Conservation (phyloP, 2,329 filamentous ascomycete genomes). For the Aspergillus pseudotamarii region DNA sequence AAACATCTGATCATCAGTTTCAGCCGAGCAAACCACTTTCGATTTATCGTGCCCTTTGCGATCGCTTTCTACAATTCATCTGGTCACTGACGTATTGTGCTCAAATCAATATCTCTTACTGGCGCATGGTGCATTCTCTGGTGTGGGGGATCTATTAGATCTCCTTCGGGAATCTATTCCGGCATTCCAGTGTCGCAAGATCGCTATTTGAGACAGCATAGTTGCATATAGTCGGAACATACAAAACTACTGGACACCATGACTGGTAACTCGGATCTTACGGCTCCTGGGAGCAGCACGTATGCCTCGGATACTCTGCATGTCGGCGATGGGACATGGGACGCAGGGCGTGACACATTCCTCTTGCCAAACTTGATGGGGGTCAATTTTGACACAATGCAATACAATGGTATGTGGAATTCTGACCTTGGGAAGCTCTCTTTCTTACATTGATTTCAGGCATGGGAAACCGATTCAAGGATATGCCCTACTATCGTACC, state of each 20-base stretch:
- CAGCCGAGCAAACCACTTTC: neutral
- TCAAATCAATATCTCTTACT: constrained; percentile 18
- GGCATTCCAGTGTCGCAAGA: constrained; percentile 42
- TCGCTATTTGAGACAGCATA: constrained; percentile 14
- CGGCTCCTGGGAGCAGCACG: constrained; percentile 62
- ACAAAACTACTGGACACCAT: constrained; percentile 24
- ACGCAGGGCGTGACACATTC: constrained; percentile 63
- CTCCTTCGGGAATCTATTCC: constrained; percentile 39
- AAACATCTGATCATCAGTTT: neutral
- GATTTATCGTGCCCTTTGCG: neutral
- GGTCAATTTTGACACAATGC: constrained; percentile 67
- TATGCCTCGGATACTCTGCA: constrained; percentile 64
- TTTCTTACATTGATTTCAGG: constrained; percentile 44
- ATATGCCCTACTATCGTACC: constrained; percentile 60
- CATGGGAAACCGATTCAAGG: constrained; percentile 68
- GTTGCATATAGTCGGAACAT: constrained; percentile 9
- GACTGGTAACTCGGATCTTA: constrained; percentile 45
- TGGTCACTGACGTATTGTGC: neutral
- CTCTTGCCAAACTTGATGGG: constrained; percentile 66
- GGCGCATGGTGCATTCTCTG: constrained; percentile 48
- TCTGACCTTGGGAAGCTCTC: neutral
- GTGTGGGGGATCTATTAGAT: constrained; percentile 49
- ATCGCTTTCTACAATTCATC: neutral
- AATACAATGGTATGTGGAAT: constrained; percentile 61
- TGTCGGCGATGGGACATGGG: constrained; percentile 70